Base-by-base conservation (phyloP, 345 rosid species). In the Citrus medica region DNA sequence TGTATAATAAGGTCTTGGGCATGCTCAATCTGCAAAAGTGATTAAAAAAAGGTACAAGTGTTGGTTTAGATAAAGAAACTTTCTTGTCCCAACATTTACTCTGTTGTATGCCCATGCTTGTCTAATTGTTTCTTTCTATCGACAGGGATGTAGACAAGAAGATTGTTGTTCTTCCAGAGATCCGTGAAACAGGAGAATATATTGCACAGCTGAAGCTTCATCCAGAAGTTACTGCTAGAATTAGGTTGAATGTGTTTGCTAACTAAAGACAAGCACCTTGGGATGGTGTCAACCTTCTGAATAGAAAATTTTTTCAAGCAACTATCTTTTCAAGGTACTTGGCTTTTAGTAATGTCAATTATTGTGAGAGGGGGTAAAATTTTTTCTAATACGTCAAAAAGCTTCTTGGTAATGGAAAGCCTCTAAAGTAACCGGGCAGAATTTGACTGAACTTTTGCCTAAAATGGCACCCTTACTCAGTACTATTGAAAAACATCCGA, bases 201-300 rank as follows among this genome's bases (percentile, higher is more conserved):
- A 75, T 91, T 24, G 99, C 96, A 28, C 97, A 96, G 83, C 88
- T 96, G 53, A 96, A 90, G 86, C 98, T 96, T 83, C 99, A 93
- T 69, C 97, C 98, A 0, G 98, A 96, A 82, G 98, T 96, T 74
- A 90, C 90, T 42, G 98, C 98, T 58, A 91, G 84, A 71, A 87
- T 93, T 76, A 88, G 85, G 88, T 37, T 96, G 82, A 96, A 89
- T 64, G 98, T 96, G 76, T 89, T 13, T 77, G 94, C 97, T 40
- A 96, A 91, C 84, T 93, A 76, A 86, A 79, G 77, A 69, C 63
- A 77, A 79, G 33, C 68, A 69, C 76, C 71, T 65, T 79, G 73
- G 58, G 58, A 61, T 62, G 4, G 42, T 53, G 10, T 30, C 48
- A 35, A 21, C 78, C 75, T 62, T 65, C 37, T 42, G 72, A 69